These are phyloP conservation scores for Entophlyctis helioformis DNA, from an alignment of 192 early-diverging fungal genomes.

Conservation along the genomic window DNA sequence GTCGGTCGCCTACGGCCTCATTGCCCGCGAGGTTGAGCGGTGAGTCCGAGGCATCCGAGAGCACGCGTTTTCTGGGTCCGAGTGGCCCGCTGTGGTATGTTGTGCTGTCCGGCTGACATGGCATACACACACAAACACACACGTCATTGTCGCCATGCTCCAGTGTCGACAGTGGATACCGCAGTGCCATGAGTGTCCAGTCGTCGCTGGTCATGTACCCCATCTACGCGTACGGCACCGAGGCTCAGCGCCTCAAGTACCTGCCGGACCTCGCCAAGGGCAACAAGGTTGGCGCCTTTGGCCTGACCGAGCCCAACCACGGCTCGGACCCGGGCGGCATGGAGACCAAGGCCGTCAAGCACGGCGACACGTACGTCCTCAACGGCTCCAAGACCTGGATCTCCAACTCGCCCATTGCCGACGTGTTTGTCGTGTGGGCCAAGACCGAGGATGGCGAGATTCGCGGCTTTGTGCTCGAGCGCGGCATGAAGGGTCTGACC, in stretches of 20 bases:
- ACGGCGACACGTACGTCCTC: conserved; percentile 57
- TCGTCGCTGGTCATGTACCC: conserved; percentile 98
- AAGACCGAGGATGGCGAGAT: conserved; percentile 78
- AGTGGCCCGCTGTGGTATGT: background rate
- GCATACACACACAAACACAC: too few species aligned
- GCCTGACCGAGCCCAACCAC: conserved; percentile 96
- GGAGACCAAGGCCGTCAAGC: conserved; percentile 77
- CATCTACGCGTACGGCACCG: conserved; percentile 89
- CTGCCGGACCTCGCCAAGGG: conserved; percentile 76
- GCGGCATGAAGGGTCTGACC: conserved; percentile 81
- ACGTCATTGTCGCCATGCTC: too few species aligned
- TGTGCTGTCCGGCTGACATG: too few species aligned
- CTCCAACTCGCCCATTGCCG: conserved; percentile 96
- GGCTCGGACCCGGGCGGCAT: conserved; percentile 88
- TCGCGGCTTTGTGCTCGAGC: conserved; percentile 86
- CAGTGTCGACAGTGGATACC: conserved; percentile 89
- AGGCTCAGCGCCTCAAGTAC: conserved; percentile 82
- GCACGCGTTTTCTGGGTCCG: too few species aligned
- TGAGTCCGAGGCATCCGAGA: conserved; percentile 7
- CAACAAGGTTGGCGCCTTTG: conserved; percentile 82
- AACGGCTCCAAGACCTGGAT: conserved; percentile 97
- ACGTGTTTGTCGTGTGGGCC: conserved; percentile 94
- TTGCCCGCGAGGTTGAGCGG: conserved; percentile 92
- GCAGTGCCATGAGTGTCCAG: conserved; percentile 96
- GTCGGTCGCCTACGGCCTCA: conserved; percentile 91